Evolutionary conservation across 257 asterid genomes (phyloP).

Genomic region (Solanum ossicruentum): DNA sequence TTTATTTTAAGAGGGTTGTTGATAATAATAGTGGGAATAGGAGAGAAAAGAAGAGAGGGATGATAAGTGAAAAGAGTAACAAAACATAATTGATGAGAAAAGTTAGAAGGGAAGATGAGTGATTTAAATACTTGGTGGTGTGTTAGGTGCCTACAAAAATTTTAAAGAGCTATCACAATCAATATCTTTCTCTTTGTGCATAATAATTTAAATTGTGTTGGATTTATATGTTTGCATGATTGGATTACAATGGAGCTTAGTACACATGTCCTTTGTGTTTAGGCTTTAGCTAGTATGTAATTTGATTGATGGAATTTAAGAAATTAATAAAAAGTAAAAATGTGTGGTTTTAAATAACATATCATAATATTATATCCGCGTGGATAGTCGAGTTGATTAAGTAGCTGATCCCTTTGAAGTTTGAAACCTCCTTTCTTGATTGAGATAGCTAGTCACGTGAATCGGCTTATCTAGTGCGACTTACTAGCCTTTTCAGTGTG

Average conservation of each 20-base stretch:
- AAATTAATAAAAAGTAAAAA: neutral
- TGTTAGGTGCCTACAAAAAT: neutral
- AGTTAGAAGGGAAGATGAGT: neutral
- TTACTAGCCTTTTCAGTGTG: no score
- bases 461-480: no score
- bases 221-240: neutral
- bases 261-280: neutral
- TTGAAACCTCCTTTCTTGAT: neutral
- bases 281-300: neutral
- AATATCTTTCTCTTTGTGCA: neutral
- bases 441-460: no score
- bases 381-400: neutral
- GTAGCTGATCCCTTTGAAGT: no score
- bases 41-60: neutral
- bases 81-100: constrained; percentile 15
- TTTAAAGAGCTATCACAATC: neutral
- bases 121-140: constrained; percentile 3
- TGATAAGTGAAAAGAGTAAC: neutral
- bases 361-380: fast-evolving
- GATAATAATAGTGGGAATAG: neutral
- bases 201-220: neutral
- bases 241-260: neutral
- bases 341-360: neutral
- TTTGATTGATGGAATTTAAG: neutral
- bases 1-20: neutral